phyloP scores from a whole-genome alignment of 1,139 yeast species.

The Suhomyces atakaporum region DNA sequence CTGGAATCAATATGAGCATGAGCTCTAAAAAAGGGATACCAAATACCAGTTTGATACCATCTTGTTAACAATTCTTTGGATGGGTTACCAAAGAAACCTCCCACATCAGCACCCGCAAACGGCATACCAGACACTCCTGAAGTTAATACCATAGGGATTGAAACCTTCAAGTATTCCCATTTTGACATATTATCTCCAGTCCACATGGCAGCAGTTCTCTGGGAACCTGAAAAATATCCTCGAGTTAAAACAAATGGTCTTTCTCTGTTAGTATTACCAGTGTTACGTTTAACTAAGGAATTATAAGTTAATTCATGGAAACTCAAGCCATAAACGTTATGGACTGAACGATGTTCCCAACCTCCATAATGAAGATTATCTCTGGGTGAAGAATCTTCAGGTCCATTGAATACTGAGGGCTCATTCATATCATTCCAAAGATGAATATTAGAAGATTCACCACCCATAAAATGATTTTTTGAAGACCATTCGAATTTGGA shows the following conservation, averaged over 20 bases:
- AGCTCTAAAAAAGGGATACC: constrained; percentile 95
- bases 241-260: constrained; percentile 93
- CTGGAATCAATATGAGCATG: constrained; percentile 95
- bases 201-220: constrained; percentile 93
- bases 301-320: constrained; percentile 79
- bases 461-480: constrained; percentile 42
- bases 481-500: constrained; percentile 24
- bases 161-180: constrained; percentile 82
- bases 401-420: constrained; percentile 92
- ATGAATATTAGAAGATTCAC: constrained; percentile 60
- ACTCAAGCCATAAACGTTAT: constrained; percentile 79
- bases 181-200: constrained; percentile 94
- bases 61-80: constrained; percentile 74
- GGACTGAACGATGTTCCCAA: constrained; percentile 90
- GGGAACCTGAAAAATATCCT: constrained; percentile 88
- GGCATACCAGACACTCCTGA: constrained; percentile 86
- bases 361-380: constrained; percentile 76
- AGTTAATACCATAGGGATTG: constrained; percentile 86
- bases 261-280: constrained; percentile 39
- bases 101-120: constrained; percentile 94
- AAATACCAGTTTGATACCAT: constrained; percentile 95
- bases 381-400: constrained; percentile 87
- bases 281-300: constrained; percentile 57
- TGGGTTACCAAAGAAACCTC: constrained; percentile 95
- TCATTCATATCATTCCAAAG: constrained; percentile 99